Conservation (phyloP, 106 monocot genomes). For the Amphibolis antarctica region DNA sequence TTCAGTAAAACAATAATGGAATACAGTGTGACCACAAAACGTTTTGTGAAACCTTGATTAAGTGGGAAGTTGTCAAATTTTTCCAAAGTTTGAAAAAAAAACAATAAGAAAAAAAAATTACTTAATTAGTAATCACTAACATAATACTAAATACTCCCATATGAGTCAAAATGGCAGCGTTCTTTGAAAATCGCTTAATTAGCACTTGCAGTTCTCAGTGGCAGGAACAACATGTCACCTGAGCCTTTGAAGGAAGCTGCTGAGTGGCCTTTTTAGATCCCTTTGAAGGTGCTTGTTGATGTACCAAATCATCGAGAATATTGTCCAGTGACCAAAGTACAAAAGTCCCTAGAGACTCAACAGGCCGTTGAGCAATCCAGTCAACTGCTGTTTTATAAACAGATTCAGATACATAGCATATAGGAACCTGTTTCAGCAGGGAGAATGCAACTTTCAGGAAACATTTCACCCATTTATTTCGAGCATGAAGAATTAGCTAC, state of each 20-base stretch:
- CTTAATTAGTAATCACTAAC: neutral
- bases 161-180: neutral
- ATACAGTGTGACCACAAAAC: neutral
- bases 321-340: slow-evolving; percentile 69
- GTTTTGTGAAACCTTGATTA: neutral
- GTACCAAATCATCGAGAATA: slow-evolving; percentile 52
- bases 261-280: slow-evolving; percentile 50
- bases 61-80: neutral
- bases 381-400: slow-evolving; percentile 64
- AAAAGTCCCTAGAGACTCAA: slow-evolving; percentile 60
- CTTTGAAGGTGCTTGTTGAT: slow-evolving; percentile 40
- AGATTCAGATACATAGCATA: slow-evolving; percentile 55
- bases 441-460: neutral
- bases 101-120: neutral
- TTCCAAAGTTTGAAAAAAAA: neutral
- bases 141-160: neutral
- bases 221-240: slow-evolving; percentile 23
- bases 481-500: neutral
- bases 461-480: neutral
- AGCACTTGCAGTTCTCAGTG: neutral
- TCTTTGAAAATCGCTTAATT: neutral
- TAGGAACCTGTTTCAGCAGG: slow-evolving; percentile 39
- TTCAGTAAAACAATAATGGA: neutral
- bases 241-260: slow-evolving; percentile 52
- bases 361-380: slow-evolving; percentile 54